These are phyloP conservation scores for Herpetospermum pedunculosum DNA, from an alignment of 306 rosid genomes.

Conservation along the genomic window DNA sequence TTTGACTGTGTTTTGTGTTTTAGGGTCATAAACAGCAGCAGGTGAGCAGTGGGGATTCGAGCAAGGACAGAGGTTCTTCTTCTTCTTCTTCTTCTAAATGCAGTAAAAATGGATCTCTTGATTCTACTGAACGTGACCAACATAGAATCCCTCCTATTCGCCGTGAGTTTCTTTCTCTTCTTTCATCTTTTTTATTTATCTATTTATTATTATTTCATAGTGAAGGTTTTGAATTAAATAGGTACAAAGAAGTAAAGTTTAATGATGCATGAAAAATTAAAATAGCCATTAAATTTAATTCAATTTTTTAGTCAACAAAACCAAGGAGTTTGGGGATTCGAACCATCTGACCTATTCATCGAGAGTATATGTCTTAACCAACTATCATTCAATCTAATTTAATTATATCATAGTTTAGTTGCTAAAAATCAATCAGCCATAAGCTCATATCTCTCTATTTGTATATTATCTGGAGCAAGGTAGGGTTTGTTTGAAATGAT, in stretches of 20 bases:
- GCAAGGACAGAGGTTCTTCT: slow-evolving; percentile 27
- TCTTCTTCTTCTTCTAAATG: slow-evolving; percentile 57
- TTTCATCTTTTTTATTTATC: neutral
- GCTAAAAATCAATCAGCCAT: neutral
- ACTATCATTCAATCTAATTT: neutral
- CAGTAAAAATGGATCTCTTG: slow-evolving; percentile 32
- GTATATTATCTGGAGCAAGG: neutral
- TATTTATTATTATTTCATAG: neutral
- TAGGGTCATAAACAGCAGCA: slow-evolving; percentile 45
- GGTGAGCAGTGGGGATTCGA: slow-evolving; percentile 40
- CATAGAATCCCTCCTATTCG: slow-evolving; percentile 72
- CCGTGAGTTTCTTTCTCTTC: slow-evolving; percentile 43
- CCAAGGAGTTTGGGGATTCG: too few species aligned
- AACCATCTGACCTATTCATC: too few species aligned
- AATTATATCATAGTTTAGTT: neutral
- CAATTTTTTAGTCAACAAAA: too few species aligned
- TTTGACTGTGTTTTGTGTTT: neutral
- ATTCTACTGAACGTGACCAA: slow-evolving; percentile 47
- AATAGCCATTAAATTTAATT: neutral
- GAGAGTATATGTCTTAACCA: too few species aligned
- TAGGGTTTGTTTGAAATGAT: too few species aligned
- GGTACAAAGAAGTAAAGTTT: neutral
- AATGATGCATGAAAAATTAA: neutral
- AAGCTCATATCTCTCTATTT: neutral
- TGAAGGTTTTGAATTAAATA: neutral